phyloP scores from a whole-genome alignment of 2,329 filamentous ascomycete species.

The Diplodia sapinea region DNA sequence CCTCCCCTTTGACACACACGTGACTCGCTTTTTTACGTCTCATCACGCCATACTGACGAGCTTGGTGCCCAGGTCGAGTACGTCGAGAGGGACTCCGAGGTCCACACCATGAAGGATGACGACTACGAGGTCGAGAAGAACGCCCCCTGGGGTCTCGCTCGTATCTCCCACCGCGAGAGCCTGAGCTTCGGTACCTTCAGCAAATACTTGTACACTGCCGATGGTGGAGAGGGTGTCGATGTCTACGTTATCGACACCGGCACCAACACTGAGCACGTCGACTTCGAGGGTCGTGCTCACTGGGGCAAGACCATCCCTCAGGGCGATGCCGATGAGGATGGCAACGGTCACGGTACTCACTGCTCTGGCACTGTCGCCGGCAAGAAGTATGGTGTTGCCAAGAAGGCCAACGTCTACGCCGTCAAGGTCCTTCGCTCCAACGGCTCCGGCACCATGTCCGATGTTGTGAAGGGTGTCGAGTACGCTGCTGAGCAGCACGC shows the following conservation, averaged over 20 bases:
- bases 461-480: slow-evolving; percentile 98
- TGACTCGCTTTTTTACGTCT: slow-evolving; percentile 17
- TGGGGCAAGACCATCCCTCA: slow-evolving; percentile 97
- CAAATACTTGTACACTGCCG: slow-evolving; percentile 92
- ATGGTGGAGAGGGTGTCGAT: slow-evolving; percentile 96
- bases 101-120: slow-evolving; percentile 72
- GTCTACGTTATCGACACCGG: slow-evolving; percentile 99
- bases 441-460: slow-evolving; percentile 97
- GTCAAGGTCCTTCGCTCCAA: slow-evolving; percentile 99
- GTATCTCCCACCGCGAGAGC: slow-evolving; percentile 91
- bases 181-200: slow-evolving; percentile 93
- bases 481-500: slow-evolving; percentile 83
- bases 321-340: slow-evolving; percentile 85
- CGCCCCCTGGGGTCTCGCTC: slow-evolving; percentile 97
- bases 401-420: slow-evolving; percentile 95
- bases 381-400: slow-evolving; percentile 99
- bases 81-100: slow-evolving; percentile 92
- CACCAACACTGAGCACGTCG: slow-evolving; percentile 90
- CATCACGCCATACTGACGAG: slow-evolving; percentile 31
- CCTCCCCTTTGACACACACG: slow-evolving; percentile 9
- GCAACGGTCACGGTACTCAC: slow-evolving; percentile 98
- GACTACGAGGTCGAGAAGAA: slow-evolving; percentile 76
- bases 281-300: slow-evolving; percentile 92
- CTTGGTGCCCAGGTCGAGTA: slow-evolving; percentile 76
- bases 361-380: slow-evolving; percentile 98